A percentile compares a stretch with the other conserved stretches of the same genome.
Evolutionary conservation across 2,329 filamentous ascomycete species (phyloP).

Genomic region (Monilinia polystroma): DNA sequence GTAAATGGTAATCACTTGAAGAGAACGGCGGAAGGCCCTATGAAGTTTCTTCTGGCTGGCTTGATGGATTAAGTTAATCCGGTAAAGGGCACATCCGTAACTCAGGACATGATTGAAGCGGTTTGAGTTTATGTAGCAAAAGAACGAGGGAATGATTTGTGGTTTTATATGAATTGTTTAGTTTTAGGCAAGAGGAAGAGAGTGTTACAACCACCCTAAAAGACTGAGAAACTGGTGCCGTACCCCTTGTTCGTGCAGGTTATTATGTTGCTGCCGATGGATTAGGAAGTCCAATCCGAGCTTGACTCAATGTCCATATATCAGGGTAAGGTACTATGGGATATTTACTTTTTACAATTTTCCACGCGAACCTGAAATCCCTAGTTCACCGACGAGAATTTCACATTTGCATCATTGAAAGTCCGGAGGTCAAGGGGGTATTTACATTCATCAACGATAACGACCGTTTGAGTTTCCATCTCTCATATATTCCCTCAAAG

Average conservation of each 20-base stretch:
- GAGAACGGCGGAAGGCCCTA: slow-evolving; percentile 32
- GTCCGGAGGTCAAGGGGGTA: slow-evolving; percentile 26
- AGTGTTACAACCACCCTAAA: slow-evolving; percentile 36
- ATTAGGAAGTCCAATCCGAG: slow-evolving; percentile 36
- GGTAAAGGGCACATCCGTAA: slow-evolving; percentile 37
- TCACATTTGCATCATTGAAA: slow-evolving; percentile 39
- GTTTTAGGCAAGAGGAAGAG: slow-evolving; percentile 31
- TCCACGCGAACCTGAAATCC: slow-evolving; percentile 37
- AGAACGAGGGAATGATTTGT: slow-evolving; percentile 41
- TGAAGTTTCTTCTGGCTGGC: slow-evolving; percentile 26
- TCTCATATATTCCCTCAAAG: slow-evolving; percentile 32
- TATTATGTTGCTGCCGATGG: slow-evolving; percentile 46
- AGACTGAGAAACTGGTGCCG: slow-evolving; percentile 24
- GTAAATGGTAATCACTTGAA: slow-evolving; percentile 27
- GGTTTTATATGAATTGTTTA: slow-evolving; percentile 40
- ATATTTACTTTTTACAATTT: slow-evolving; percentile 42
- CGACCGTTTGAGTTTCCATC: slow-evolving; percentile 37
- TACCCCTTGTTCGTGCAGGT: slow-evolving; percentile 35
- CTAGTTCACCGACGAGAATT: slow-evolving; percentile 40
- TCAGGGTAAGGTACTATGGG: slow-evolving; percentile 40
- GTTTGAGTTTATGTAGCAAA: slow-evolving; percentile 41
- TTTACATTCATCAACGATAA: slow-evolving; percentile 37
- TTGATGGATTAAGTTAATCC: slow-evolving; percentile 25
- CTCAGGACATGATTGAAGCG: slow-evolving; percentile 46
- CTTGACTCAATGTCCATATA: slow-evolving; percentile 36